Base-by-base conservation (phyloP, 2,329 filamentous ascomycete species). In the Claviceps africana region DNA sequence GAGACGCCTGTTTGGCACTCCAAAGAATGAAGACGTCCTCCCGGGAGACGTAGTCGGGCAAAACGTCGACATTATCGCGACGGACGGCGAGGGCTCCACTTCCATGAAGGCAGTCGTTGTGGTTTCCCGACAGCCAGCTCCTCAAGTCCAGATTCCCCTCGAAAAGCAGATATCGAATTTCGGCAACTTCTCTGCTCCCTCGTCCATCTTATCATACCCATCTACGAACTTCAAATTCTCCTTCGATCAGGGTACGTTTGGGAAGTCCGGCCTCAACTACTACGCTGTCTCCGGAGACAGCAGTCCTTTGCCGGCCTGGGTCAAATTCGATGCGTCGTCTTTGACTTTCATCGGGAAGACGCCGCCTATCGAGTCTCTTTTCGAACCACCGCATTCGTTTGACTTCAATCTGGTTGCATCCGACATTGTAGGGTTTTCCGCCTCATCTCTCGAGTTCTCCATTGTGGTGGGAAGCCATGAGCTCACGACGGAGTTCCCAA, bases 261-360 rank as follows among this genome's bases (percentile, higher is more conserved):
- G 71, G n/a, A 68, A 72, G 3, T 66, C 71, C 10, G 70, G 67
- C 17, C 73, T 82, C 49, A 79, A 81, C 53, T 95, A 89, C 65
- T 91, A 93, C 62, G 86, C 87, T 9, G 81, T 85, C 3, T 85
- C 86, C 4, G 74, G 73, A 5, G 78, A 91, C 61, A 86, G 86
- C 61, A 86, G 85, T n/a, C 88, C 89, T 37, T 70, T 95, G 37
- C 89, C 89, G 21, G 83, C 88, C 0, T 95, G 89, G 89, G 71
- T 95, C 45, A 70, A 70, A n/a, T 95, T 95, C 61, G 78, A 93
- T 58, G 63, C 76, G 1, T 63, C 63, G 2, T 72, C 67, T 0
- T 69, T 95, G 40, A 75, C 74, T 0, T 94, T 95, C 59, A 78
- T 77, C 1, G 89, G 89, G 25, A 78, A 69, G 35, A 85, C 84